These are phyloP conservation scores for Pyrenophora tritici-repentis DNA, from an alignment of 2,329 filamentous ascomycete genomes.

Conservation along the genomic window DNA sequence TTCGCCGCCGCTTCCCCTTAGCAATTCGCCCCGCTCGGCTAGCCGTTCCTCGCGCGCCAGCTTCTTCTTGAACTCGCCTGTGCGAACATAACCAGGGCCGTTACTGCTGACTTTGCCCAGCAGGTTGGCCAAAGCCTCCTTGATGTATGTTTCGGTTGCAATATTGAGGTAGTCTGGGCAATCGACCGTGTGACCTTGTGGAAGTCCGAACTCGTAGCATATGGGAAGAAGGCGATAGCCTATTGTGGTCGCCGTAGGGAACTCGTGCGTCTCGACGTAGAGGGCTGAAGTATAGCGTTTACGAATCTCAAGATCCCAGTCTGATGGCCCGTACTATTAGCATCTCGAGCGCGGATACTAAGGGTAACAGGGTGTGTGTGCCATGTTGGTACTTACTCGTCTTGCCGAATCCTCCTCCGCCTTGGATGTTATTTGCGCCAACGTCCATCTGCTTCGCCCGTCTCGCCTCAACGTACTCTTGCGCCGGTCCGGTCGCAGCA, in stretches of 20 bases:
- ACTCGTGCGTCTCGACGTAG: conserved; percentile 65
- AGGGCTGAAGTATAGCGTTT: conserved; percentile 67
- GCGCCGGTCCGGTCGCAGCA: conserved; percentile 25
- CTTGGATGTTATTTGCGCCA: conserved; percentile 67
- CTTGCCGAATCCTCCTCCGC: conserved; percentile 77
- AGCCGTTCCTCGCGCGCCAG: conserved; percentile 76
- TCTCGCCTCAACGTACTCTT: conserved; percentile 47
- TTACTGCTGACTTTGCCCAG: conserved; percentile 62
- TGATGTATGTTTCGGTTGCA: conserved; percentile 66
- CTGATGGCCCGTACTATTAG: conserved; percentile 24
- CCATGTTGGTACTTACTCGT: conserved; percentile 64
- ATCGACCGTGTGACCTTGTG: conserved; percentile 57
- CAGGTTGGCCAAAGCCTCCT: conserved; percentile 62
- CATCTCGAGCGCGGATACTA: neutral
- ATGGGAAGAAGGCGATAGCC: conserved; percentile 66
- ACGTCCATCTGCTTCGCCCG: conserved; percentile 61
- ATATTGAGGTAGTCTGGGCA: conserved; percentile 66
- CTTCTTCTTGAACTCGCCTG: conserved; percentile 75
- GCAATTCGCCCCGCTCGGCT: conserved; percentile 72
- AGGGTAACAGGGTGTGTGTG: no score
- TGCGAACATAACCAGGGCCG: conserved; percentile 67
- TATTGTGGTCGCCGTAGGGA: conserved; percentile 63
- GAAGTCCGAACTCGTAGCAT: conserved; percentile 67
- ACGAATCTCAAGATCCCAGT: conserved; percentile 69
- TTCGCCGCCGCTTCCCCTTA: conserved; percentile 75